Conservation (phyloP, 2,329 filamentous ascomycete species). For the Calonectria leucothoes region DNA sequence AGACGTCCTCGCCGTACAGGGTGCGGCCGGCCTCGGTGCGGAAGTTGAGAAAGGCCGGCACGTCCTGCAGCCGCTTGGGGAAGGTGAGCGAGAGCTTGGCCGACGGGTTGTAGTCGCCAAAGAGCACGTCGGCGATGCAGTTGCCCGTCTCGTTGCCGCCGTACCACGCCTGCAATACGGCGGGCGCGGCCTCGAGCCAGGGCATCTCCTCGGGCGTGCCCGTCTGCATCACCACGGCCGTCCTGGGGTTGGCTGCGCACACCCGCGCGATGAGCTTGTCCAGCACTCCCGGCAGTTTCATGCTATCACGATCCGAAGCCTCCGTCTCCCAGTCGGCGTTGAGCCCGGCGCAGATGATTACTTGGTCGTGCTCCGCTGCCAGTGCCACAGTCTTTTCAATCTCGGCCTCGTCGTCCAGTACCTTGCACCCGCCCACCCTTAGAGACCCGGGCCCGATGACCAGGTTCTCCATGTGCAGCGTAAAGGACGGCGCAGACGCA, state of each 20-base stretch:
- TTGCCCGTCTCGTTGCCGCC: constrained; percentile 90
- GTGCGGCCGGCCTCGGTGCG: constrained; percentile 76
- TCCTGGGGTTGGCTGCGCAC: constrained; percentile 73
- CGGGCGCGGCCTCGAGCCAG: constrained; percentile 67
- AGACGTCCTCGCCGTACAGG: constrained; percentile 84
- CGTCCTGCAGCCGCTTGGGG: constrained; percentile 75
- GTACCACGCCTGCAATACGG: constrained; percentile 84
- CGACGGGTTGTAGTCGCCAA: constrained; percentile 79
- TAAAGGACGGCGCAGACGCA: constrained; percentile 68
- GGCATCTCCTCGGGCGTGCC: constrained; percentile 82
- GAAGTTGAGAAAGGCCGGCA: constrained; percentile 82
- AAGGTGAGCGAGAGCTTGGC: constrained; percentile 82
- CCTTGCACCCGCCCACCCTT: constrained; percentile 70
- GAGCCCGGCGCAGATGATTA: constrained; percentile 81
- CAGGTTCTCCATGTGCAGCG: constrained; percentile 61
- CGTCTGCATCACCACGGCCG: constrained; percentile 80
- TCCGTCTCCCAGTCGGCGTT: constrained; percentile 87
- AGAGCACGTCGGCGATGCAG: constrained; percentile 81
- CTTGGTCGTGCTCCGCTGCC: constrained; percentile 78
- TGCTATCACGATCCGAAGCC: constrained; percentile 80
- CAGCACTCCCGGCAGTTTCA: constrained; percentile 79
- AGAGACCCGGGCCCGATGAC: constrained; percentile 70
- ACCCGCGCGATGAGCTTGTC: constrained; percentile 78
- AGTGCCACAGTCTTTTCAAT: constrained; percentile 75
- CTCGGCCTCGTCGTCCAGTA: constrained; percentile 67